Evolutionary conservation across 345 rosid genomes (phyloP), one percentile per base, ranked within the genome.

Genomic region (Pugionium cornutum): DNA sequence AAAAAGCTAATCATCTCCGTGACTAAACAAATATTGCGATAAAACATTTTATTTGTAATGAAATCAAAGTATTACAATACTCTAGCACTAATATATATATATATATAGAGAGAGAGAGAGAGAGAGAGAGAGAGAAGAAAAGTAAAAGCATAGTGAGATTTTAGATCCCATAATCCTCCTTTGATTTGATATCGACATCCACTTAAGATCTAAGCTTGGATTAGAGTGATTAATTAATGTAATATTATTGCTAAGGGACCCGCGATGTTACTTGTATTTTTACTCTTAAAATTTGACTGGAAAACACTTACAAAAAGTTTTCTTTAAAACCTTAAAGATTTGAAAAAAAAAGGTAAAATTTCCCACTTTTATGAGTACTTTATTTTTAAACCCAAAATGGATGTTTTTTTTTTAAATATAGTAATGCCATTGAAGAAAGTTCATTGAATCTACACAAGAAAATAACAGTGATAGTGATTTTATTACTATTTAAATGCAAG

Each of bases 391-490:
- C 28, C 29, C 10, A 54, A 37, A 37, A 39, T 36, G n/a, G 2
- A 57, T 49, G 58, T 32, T 32, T 18, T 41, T 60, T 60, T 42
- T 72, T 70, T 64, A 42, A 33, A 36, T 64, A 30, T 36, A 42
- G 48, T 61, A 58, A 50, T 43, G 50, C 26, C 41, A 60, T 25
- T 60, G 25, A 46, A 40, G 64, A 60, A 67, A 40, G 2, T 60
- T 73, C 73, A 7, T 67, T 67, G 77, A 67, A 67, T 47, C 33
- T 60, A 32, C 53, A 53, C 33, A 59, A 10, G 76, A 58, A 56
- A 71, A 58, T 63, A 55, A 29, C 7, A 55, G 55, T 40, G 56
- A 47, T 64, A 42, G 41, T 35, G 28, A 25, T 2, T 58, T 58
- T 18, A 47, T 41, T 39, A 47, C 34, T 72, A 43, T 29, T 55